Conservation (phyloP, 306 rosid species). For the Rosa multiflora region DNA sequence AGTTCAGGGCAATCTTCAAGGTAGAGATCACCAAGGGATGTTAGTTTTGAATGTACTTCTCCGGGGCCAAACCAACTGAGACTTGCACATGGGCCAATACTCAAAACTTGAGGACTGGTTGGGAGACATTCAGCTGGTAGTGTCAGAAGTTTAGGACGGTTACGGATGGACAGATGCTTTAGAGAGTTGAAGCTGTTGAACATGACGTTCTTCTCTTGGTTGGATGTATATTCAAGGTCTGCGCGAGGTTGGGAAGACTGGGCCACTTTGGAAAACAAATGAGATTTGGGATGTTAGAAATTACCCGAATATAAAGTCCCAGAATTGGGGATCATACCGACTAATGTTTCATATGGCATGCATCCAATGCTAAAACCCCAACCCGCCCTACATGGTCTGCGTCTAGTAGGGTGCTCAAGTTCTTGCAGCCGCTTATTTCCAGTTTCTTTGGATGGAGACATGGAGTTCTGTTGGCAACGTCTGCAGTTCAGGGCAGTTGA, state of each 20-base stretch:
- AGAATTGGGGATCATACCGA: constrained; percentile 1
- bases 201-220: neutral
- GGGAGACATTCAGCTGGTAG: constrained; percentile 20
- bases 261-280: constrained; percentile 16
- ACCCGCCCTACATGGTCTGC: neutral
- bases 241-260: constrained; percentile 5
- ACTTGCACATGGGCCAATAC: constrained; percentile 6
- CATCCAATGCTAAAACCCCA: constrained; percentile 9
- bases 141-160: constrained; percentile 25
- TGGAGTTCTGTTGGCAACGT: neutral
- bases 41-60: constrained; percentile 7
- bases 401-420: neutral
- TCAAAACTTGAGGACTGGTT: constrained; percentile 10
- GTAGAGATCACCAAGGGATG: constrained; percentile 19
- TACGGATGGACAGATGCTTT: constrained; percentile 10
- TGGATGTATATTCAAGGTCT: constrained; percentile 1
- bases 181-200: constrained; percentile 4
- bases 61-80: constrained; percentile 13
- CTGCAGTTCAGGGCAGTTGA: constrained; percentile 21
- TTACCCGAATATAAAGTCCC: neutral
- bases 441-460: constrained; percentile 4
- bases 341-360: neutral
- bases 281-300: constrained; percentile 19
- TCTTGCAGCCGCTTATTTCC: constrained; percentile 17
- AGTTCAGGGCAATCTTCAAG: constrained; percentile 18